Evolutionary conservation across 2,329 filamentous ascomycete species (phyloP), one percentile per base, ranked within the genome.

Genomic region (Colletotrichum liriopes): DNA sequence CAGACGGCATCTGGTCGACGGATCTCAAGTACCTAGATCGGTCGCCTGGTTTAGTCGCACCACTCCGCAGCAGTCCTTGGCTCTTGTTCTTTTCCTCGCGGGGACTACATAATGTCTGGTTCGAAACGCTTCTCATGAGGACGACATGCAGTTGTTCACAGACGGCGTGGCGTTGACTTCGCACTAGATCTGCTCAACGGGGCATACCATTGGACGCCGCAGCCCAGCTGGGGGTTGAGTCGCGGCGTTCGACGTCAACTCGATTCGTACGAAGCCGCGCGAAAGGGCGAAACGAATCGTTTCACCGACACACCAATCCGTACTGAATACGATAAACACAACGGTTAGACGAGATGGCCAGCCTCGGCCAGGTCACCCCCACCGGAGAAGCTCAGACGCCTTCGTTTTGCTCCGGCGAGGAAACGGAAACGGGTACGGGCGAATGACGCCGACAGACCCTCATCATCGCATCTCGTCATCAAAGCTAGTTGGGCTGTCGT

Each of bases 341-440:
- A 37, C 54, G 12, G 8, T n/a, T 47, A 11, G n/a, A 56, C 12
- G 20, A 56, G 32, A 3, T 8, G 18, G n/a, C 54, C 18, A 23
- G 14, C 20, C 2, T 37, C 20, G 11, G 20, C 32, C 20, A 39
- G n/a, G 14, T 9, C 54, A 14, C 5, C 14, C 5, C 11, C 47
- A 51, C 12, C 47, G 14, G 35, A 23, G 9, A n/a, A 39, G 7
- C 32, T 23, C n/a, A 1, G 54, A 12, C n/a, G 12, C 20, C 20
- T 23, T 18, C 35, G 16, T 8, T 7, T 32, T 56, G 54, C 20
- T 3, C 35, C 35, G 32, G n/a, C 11, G 32, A 23, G 54, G 2
- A 32, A 56, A 20, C 54, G 35, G 54, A 56, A 56, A 39, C 54
- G 54, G 32, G n/a, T n/a, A 37, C 54, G 54, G 37, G n/a, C 16